Conservation (phyloP, 2,329 filamentous ascomycete genomes). For the Penicillium griseofulvum region DNA sequence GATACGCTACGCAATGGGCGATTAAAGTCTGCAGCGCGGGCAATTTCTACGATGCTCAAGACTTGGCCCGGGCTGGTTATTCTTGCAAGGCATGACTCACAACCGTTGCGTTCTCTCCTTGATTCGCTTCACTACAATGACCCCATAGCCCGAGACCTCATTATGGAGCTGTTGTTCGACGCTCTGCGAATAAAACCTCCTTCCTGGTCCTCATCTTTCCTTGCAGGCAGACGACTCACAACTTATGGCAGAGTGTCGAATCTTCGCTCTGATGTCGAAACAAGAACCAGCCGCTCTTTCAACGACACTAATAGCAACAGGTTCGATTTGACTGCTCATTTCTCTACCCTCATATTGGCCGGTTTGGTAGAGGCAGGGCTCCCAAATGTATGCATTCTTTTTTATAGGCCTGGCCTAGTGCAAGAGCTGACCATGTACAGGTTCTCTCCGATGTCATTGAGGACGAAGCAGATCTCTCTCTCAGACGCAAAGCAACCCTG, state of each 20-base stretch:
- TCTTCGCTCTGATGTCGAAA: constrained; percentile 62
- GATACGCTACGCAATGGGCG: constrained; percentile 58
- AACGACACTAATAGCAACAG: constrained; percentile 66
- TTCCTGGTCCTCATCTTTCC: constrained; percentile 91
- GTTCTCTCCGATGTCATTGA: constrained; percentile 51
- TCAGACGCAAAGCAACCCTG: constrained; percentile 86
- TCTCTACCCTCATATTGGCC: constrained; percentile 82
- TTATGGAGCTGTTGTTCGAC: constrained; percentile 84
- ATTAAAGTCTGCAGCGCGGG: constrained; percentile 82
- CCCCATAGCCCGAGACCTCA: constrained; percentile 64
- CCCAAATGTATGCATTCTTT: constrained; percentile 45
- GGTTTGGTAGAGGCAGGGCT: constrained; percentile 81
- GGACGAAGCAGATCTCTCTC: constrained; percentile 47
- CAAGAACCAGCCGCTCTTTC: constrained; percentile 50
- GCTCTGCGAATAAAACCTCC: constrained; percentile 86
- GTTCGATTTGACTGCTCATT: constrained; percentile 84
- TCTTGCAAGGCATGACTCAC: constrained; percentile 82
- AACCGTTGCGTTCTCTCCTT: constrained; percentile 78
- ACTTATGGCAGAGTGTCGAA: constrained; percentile 95
- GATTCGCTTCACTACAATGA: constrained; percentile 61
- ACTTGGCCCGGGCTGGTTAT: constrained; percentile 92
- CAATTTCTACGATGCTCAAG: constrained; percentile 86
- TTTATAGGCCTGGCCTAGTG: neutral
- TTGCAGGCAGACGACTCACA: constrained; percentile 86
- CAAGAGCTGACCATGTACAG: constrained; percentile 29